phyloP scores from a whole-genome alignment of 345 rosid genomes.

The Cardamine resedifolia region DNA sequence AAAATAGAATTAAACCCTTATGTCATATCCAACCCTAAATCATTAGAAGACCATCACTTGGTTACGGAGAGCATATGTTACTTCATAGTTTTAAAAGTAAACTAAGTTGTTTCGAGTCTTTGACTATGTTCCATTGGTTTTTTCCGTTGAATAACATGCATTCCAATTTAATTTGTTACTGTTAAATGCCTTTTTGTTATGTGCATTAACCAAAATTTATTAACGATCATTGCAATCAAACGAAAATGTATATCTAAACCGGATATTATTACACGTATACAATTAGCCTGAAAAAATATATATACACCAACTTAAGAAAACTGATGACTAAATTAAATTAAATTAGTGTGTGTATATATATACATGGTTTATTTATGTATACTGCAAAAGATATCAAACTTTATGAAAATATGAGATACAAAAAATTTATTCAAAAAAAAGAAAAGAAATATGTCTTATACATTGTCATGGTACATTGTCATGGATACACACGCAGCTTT shows the following conservation, averaged over 20 bases:
- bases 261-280: background rate
- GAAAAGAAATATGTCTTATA: background rate
- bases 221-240: background rate
- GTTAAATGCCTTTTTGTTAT: background rate
- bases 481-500: constrained; percentile 4
- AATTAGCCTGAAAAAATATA: background rate
- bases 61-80: no score
- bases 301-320: background rate
- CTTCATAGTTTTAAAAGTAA: no score
- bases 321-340: background rate
- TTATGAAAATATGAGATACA: background rate
- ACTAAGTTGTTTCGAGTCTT: no score
- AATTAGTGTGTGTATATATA: background rate
- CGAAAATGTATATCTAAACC: background rate
- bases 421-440: background rate
- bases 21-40: no score
- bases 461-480: no score
- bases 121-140: background rate
- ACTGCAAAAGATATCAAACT: constrained; percentile 11
- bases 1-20: no score
- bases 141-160: constrained; percentile 1
- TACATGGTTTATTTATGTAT: background rate
- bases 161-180: background rate
- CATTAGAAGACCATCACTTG: no score
- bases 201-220: background rate